Evolutionary conservation across 2,329 filamentous ascomycete species (phyloP).

Genomic region (Aspergillus oerlinghausenensis): DNA sequence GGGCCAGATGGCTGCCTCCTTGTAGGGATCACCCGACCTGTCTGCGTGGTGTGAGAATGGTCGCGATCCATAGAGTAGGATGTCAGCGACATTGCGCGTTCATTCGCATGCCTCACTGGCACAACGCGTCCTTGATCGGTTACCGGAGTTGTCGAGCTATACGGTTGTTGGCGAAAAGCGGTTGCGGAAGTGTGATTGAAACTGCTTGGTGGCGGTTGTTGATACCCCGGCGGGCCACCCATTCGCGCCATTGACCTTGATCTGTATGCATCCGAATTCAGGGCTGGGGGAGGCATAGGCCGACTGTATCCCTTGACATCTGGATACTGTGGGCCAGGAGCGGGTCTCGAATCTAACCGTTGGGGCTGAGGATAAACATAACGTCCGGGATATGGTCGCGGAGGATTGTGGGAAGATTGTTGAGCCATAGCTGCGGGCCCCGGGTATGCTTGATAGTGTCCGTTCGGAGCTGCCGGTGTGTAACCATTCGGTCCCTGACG

Average conservation of each 20-base stretch:
- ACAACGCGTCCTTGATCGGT: conserved; percentile 90
- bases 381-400: conserved; percentile 60
- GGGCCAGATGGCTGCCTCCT: conserved; percentile 58
- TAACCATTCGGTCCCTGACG: conserved; percentile 45
- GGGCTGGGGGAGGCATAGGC: conserved; percentile 60
- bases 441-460: conserved; percentile 38
- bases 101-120: conserved; percentile 86
- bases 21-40: conserved; percentile 79
- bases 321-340: conserved; percentile 49
- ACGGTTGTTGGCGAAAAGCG: conserved; percentile 73
- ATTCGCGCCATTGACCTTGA: conserved; percentile 87
- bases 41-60: conserved; percentile 80
- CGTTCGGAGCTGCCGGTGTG: conserved; percentile 34
- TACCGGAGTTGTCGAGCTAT: conserved; percentile 61
- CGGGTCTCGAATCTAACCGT: conserved; percentile 60
- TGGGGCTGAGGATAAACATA: conserved; percentile 69
- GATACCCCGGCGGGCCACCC: conserved; percentile 68
- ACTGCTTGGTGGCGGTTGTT: conserved; percentile 53
- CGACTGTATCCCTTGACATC: conserved; percentile 57
- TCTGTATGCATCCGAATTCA: conserved; percentile 81
- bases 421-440: conserved; percentile 36
- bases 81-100: conserved; percentile 94
- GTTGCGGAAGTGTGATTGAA: conserved; percentile 67
- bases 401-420: conserved; percentile 55
- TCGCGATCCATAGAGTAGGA: conserved; percentile 72